Conservation (phyloP, 2,329 filamentous ascomycete species). For the Cylindrodendrum hubeiense region DNA sequence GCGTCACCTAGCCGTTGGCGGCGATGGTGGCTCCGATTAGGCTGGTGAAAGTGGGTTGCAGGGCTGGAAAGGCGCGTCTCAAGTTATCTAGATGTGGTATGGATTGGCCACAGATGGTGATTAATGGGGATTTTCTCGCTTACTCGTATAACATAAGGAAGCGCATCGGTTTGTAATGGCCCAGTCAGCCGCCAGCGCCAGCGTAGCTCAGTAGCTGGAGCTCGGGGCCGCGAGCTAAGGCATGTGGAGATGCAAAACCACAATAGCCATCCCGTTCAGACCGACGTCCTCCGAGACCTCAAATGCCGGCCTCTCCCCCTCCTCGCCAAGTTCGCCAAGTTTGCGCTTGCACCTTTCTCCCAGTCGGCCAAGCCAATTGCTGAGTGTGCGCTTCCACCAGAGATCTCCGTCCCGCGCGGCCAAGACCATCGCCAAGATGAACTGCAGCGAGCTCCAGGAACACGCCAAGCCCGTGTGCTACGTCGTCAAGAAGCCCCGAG, state of each 20-base stretch:
- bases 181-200: slow-evolving; percentile 32
- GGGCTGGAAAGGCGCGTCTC: slow-evolving; percentile 13
- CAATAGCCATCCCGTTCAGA: slow-evolving; percentile 6
- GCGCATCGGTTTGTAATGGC: slow-evolving; percentile 38
- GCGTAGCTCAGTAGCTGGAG: slow-evolving; percentile 23
- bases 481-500: slow-evolving; percentile 52
- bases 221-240: slow-evolving; percentile 3
- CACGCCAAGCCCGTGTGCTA: slow-evolving; percentile 47
- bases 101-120: slow-evolving; percentile 16
- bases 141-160: slow-evolving; percentile 22
- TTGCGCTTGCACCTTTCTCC: neutral
- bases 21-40: neutral
- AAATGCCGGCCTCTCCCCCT: slow-evolving; percentile 13
- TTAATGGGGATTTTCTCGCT: slow-evolving; percentile 15
- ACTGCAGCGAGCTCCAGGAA: slow-evolving; percentile 53
- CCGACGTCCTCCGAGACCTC: slow-evolving; percentile 1
- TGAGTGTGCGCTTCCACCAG: neutral
- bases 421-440: slow-evolving; percentile 43
- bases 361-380: neutral
- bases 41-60: slow-evolving; percentile 7
- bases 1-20: slow-evolving; percentile 4
- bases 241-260: slow-evolving; percentile 11
- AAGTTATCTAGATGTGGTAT: neutral
- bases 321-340: slow-evolving; percentile 2
- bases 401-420: neutral